Conservation (phyloP, 768 basidiomycete species). For the Mycena vulgaris region DNA sequence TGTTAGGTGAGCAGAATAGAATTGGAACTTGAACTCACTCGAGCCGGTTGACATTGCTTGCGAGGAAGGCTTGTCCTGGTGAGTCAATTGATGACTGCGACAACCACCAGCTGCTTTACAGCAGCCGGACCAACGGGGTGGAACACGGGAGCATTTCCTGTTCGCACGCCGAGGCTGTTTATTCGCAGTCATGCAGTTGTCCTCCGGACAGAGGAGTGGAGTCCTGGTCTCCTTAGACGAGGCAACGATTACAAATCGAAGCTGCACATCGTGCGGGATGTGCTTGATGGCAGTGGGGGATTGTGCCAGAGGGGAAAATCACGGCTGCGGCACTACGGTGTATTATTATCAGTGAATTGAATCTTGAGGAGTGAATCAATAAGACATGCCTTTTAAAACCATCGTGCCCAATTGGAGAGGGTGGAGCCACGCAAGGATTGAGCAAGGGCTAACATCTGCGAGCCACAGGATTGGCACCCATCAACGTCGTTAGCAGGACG, state of each 20-base stretch:
- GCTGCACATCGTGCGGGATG: not conserved
- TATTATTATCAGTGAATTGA: not conserved
- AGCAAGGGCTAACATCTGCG: not conserved
- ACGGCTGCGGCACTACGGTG: not conserved
- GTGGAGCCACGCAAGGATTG: not conserved
- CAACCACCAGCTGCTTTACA: not conserved
- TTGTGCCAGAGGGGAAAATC: not conserved
- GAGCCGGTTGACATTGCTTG: not conserved
- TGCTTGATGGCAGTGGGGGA: not conserved
- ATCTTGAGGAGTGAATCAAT: not conserved
- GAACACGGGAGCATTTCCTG: not conserved
- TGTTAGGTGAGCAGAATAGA: too few species aligned
- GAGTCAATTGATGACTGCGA: not conserved
- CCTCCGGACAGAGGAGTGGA: not conserved
- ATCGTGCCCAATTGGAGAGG: not conserved
- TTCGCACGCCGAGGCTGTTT: not conserved
- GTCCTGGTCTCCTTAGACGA: not conserved
- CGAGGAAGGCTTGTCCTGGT: not conserved
- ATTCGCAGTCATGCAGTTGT: not conserved
- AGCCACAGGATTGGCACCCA: not conserved
- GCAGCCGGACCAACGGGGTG: not conserved
- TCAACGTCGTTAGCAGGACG: not conserved
- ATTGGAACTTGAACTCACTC: too few species aligned
- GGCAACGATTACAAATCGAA: not conserved
- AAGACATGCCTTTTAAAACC: not conserved